Conservation (phyloP, 306 rosid genomes). For the Sicyos edulis region DNA sequence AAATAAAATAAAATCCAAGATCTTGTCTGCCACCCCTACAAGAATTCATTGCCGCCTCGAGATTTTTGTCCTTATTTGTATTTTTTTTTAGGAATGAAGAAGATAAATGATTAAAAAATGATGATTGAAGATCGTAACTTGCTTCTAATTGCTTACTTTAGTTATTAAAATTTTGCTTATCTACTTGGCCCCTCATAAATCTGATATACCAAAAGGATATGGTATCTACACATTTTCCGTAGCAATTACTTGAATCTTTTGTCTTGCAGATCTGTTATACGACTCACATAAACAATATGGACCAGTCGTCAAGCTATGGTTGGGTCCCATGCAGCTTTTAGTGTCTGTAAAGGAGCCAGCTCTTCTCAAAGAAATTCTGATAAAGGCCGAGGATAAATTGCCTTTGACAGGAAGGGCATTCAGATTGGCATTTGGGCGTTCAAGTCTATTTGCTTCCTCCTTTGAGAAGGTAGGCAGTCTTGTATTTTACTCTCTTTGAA, state of each 20-base stretch:
- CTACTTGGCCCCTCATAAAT: constrained; percentile 6
- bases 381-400: constrained; percentile 64
- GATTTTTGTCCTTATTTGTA: background rate
- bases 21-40: background rate
- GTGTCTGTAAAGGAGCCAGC: constrained; percentile 68
- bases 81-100: background rate
- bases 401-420: constrained; percentile 61
- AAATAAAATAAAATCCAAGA: background rate
- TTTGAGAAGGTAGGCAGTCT: constrained; percentile 45
- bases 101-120: background rate
- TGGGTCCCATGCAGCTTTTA: constrained; percentile 72
- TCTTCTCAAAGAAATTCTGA: constrained; percentile 58
- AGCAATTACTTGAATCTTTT: constrained; percentile 14
- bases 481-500: background rate
- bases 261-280: constrained; percentile 47
- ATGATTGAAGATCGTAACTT: background rate
- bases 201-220: background rate
- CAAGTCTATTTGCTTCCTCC: constrained; percentile 69
- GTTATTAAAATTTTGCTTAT: background rate
- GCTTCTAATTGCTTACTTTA: background rate
- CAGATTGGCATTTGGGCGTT: constrained; percentile 61
- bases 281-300: constrained; percentile 61
- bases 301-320: constrained; percentile 67
- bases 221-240: background rate
- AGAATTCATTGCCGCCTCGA: background rate